Evolutionary conservation across 2,329 filamentous ascomycete genomes (phyloP), one percentile per base, ranked within the genome.

Genomic region (Xylaria polymorpha): DNA sequence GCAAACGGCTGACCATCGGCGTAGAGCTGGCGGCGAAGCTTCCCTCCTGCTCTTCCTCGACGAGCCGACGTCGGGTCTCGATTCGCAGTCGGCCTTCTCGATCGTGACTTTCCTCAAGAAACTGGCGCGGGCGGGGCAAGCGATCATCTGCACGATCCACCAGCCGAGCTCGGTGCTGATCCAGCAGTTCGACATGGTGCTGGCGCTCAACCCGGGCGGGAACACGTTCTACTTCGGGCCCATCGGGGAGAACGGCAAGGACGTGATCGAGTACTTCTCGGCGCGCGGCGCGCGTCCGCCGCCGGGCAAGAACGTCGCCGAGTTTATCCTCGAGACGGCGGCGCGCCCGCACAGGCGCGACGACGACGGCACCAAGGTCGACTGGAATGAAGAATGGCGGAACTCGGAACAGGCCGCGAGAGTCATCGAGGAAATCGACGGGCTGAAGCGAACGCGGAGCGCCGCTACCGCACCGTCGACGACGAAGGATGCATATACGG

Each of bases 321-420:
- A 86, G 73, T 85, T 85, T 69, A 81, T 86, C 43, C 77, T 86
- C 0, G 83, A 85, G 74, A 83, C 83, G 6, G 80, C 81, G 0
- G 80, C 81, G 1, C 73, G 77, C 4, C 79, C 80, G 7, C 78
- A 79, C 39, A 75, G 67, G 46, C 77, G 75, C 22, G 74, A 77
- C 3, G 74, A 77, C 3, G 79, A 81, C 22, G 80, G 79, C 6
- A 80, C 77, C 22, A 80, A 79, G 62, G 71, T 92, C 51, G 85
- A 94, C 76, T 94, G 92, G 92, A 91, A 92, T 75, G 86, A 92
- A 43, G 90, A 93, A 76, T 94, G 92, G 92, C 81, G 83, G 32
- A 86, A 86, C 53, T 93, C 90, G 0, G 81, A 87, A 12, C 85
- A 94, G 75, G 87, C 88, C 68, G 81, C 84, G 41, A 78, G 80